These are phyloP conservation scores for Cladophialophora bantiana DNA, from an alignment of 2,329 filamentous ascomycete species.

Conservation along the genomic window DNA sequence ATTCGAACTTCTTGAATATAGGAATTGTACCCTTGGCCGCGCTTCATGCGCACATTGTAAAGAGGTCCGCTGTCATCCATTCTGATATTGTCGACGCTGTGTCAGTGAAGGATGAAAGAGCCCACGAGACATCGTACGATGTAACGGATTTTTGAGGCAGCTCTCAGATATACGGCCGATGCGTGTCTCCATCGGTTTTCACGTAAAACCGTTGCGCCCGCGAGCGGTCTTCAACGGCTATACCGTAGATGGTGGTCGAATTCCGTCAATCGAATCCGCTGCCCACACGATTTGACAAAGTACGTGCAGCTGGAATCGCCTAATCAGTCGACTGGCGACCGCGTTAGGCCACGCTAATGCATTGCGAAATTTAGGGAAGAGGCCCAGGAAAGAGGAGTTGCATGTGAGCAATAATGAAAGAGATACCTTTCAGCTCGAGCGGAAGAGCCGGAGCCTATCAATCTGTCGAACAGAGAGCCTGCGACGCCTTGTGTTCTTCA, in stretches of 20 bases:
- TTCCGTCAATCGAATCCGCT: background rate
- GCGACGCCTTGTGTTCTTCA: background rate
- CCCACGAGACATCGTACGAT: background rate
- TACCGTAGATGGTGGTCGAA: background rate
- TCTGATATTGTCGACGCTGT: background rate
- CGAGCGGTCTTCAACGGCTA: conserved; percentile 5
- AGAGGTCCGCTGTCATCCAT: conserved; percentile 24
- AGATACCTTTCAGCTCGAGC: background rate
- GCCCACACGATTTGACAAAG: conserved; percentile 1
- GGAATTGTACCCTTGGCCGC: conserved; percentile 20
- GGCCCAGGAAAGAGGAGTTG: background rate
- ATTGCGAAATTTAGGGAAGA: conserved; percentile 3
- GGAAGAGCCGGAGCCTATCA: background rate
- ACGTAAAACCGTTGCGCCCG: conserved; percentile 3
- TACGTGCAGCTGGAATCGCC: conserved; percentile 1
- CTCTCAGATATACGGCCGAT: background rate
- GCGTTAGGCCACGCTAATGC: conserved; percentile 10
- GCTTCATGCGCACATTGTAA: conserved; percentile 24
- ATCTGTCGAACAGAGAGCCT: background rate
- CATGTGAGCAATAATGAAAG: background rate
- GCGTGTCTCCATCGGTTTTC: background rate
- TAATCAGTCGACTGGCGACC: conserved; percentile 7
- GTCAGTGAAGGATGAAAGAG: background rate
- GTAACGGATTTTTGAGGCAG: background rate
- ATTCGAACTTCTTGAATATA: conserved; percentile 21